Percentiles rank a stretch among this genome's conserved stretches.
phyloP scores from a whole-genome alignment of 345 rosid species.

The Salix purpurea region DNA sequence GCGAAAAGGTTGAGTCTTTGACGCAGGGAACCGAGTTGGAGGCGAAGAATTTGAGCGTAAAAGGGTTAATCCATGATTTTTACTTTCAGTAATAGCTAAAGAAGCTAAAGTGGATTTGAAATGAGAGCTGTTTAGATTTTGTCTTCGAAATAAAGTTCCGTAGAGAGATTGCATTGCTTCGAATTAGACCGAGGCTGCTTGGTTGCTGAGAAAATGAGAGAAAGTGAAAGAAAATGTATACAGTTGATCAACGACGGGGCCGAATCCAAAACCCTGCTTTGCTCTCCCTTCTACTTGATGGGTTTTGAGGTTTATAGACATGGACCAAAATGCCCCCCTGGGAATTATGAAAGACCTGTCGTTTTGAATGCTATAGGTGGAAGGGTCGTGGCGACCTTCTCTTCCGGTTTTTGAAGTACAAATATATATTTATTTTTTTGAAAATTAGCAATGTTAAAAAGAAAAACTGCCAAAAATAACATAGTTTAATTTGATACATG shows the following conservation, averaged over 20 bases:
- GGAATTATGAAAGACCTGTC: too few relatives aligned
- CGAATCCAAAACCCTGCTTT: conserved; percentile 11
- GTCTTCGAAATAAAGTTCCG: conserved; percentile 28
- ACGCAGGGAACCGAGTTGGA: conserved; percentile 9
- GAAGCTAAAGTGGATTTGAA: conserved; percentile 6
- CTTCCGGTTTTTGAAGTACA: too few relatives aligned
- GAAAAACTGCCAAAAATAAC: too few relatives aligned
- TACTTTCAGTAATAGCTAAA: neutral
- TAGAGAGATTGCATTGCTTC: conserved; percentile 38
- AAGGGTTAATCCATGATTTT: neutral
- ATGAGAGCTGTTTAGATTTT: conserved; percentile 11
- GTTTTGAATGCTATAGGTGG: neutral
- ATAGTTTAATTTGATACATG: too few relatives aligned
- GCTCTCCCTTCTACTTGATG: neutral
- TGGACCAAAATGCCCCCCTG: neutral
- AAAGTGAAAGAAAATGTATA: neutral
- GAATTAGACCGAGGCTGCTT: neutral
- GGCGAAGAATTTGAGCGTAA: neutral
- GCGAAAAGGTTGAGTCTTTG: conserved; percentile 5
- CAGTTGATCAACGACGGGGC: neutral
- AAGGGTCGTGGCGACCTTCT: too few relatives aligned
- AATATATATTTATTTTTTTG: too few relatives aligned
- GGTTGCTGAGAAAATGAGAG: neutral
- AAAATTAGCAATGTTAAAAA: too few relatives aligned
- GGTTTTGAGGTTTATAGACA: neutral